Evolutionary conservation across 2,329 filamentous ascomycete genomes (phyloP).

Genomic region (Colletotrichum sp.): DNA sequence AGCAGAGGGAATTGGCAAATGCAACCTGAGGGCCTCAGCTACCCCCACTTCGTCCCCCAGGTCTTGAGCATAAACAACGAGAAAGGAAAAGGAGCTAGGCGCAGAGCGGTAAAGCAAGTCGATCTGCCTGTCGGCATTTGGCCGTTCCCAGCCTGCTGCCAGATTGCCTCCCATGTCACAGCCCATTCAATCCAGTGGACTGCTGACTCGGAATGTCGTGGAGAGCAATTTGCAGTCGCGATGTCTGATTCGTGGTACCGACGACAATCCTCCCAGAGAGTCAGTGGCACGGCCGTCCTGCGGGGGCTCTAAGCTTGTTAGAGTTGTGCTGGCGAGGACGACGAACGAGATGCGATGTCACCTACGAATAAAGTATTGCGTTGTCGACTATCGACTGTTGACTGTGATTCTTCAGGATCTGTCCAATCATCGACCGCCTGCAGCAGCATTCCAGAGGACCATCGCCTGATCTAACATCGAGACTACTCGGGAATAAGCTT

Average conservation of each 20-base stretch:
- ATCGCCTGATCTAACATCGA: not conserved
- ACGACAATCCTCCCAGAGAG: not conserved
- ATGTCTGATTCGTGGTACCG: conserved; percentile 5
- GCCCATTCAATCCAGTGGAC: not conserved
- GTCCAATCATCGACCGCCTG: not conserved
- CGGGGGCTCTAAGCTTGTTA: not conserved
- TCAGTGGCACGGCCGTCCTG: not conserved
- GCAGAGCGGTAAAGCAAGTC: conserved; percentile 25
- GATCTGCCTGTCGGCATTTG: conserved; percentile 27
- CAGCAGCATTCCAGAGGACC: not conserved
- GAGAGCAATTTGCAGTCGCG: conserved; percentile 8
- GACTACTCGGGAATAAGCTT: conserved; percentile 10
- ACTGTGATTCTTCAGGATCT: not conserved
- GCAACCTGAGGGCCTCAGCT: not conserved
- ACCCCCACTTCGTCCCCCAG: conserved; percentile 5
- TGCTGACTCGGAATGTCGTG: conserved; percentile 18
- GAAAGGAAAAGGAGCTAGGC: conserved; percentile 16
- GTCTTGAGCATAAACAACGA: not conserved
- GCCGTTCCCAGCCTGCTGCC: conserved; percentile 16
- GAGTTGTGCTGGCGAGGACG: not conserved
- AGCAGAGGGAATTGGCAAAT: not conserved
- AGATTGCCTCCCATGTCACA: conserved; percentile 20
- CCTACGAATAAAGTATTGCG: not conserved
- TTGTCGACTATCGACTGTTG: not conserved
- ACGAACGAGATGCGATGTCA: not conserved